Conservation (phyloP, 768 basidiomycete species). For the Boletus sp. region DNA sequence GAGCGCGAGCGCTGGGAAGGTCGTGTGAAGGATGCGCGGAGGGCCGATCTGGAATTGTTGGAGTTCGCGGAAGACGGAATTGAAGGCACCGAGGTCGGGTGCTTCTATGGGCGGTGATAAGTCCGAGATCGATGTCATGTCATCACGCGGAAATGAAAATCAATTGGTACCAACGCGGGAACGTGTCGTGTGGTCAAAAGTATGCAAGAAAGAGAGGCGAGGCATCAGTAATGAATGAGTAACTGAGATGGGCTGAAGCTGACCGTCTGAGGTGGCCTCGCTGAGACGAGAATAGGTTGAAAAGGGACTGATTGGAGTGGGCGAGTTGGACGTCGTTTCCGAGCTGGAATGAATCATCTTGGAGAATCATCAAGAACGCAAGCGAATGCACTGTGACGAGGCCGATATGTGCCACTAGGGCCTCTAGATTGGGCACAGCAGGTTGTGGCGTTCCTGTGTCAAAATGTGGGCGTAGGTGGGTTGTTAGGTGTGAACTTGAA, state of each 20-base stretch:
- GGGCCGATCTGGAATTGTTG: slow-evolving; percentile 52
- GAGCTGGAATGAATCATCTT: slow-evolving; percentile 36
- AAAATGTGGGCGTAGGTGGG: neutral
- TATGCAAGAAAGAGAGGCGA: neutral
- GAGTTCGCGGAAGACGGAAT: slow-evolving; percentile 65
- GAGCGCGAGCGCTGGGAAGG: slow-evolving; percentile 7
- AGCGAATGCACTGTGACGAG: neutral
- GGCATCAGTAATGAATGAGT: neutral
- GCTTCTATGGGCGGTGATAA: slow-evolving; percentile 40
- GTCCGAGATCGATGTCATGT: neutral
- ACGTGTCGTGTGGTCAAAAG: neutral
- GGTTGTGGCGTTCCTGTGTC: neutral
- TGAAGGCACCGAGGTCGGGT: slow-evolving; percentile 74
- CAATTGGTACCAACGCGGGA: slow-evolving; percentile 2
- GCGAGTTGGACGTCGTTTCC: slow-evolving; percentile 35
- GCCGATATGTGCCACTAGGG: neutral
- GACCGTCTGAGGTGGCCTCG: slow-evolving; percentile 55
- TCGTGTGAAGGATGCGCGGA: slow-evolving; percentile 25
- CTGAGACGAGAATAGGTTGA: slow-evolving; percentile 40
- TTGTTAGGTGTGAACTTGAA: neutral
- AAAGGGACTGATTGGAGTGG: slow-evolving; percentile 38
- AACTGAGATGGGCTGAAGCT: slow-evolving; percentile 1
- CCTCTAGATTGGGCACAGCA: neutral
- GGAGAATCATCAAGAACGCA: slow-evolving; percentile 16
- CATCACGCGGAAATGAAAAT: slow-evolving; percentile 12